phyloP scores from a whole-genome alignment of 805 yeast species.

The Kuraishia floccosa region DNA sequence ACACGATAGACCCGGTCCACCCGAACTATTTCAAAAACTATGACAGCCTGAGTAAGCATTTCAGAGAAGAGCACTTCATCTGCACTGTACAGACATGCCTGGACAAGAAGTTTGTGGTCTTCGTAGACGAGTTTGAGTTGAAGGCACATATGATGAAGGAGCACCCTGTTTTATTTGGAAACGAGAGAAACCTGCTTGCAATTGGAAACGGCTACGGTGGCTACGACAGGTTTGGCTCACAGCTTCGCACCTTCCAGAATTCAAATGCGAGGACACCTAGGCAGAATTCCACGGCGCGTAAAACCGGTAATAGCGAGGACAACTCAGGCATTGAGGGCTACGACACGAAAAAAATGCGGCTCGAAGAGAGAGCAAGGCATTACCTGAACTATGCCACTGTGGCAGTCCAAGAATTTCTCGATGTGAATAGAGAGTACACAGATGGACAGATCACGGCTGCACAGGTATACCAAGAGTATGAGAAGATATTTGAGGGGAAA shows the following conservation, averaged over 20 bases:
- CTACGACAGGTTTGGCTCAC: conserved; percentile 37
- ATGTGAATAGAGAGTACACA: conserved; percentile 35
- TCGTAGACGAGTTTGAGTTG: conserved; percentile 74
- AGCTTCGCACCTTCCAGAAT: conserved; percentile 44
- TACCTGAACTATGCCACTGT: conserved; percentile 46
- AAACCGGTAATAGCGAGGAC: conserved; percentile 6
- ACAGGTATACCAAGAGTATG: conserved; percentile 35
- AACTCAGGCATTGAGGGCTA: conserved; percentile 25
- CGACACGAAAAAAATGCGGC: conserved; percentile 43
- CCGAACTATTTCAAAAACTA: conserved; percentile 77
- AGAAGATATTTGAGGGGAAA: conserved; percentile 28
- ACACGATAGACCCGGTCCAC: conserved; percentile 42
- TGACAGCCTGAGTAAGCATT: conserved; percentile 65
- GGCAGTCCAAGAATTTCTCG: conserved; percentile 35
- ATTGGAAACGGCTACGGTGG: conserved; percentile 1
- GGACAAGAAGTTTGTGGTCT: conserved; percentile 87
- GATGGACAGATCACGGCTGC: conserved; percentile 32
- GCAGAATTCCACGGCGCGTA: conserved; percentile 9
- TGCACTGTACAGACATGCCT: conserved; percentile 72
- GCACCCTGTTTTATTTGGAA: conserved; percentile 53
- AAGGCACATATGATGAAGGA: conserved; percentile 81
- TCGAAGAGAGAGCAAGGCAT: conserved; percentile 80
- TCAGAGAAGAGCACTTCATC: conserved; percentile 57
- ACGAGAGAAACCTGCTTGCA: conserved; percentile 16
- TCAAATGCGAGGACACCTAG: background rate